Percentiles rank a stretch among this genome's conserved stretches.
phyloP scores from a whole-genome alignment of 2,329 filamentous ascomycete species.

The Escovopsis sp. region DNA sequence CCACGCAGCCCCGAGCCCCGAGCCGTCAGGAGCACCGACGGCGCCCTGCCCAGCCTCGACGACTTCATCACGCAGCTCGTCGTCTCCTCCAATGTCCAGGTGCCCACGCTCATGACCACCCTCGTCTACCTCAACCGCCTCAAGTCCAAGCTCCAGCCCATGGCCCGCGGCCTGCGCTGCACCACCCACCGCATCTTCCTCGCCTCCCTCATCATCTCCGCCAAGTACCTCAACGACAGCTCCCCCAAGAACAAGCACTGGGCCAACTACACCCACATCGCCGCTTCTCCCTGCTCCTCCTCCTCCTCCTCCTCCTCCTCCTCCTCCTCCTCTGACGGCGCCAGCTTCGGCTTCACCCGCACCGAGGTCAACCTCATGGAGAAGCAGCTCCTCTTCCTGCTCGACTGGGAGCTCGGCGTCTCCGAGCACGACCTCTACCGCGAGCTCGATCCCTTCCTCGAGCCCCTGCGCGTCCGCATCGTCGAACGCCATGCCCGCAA shows the following conservation, averaged over 20 bases:
- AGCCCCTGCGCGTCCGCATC: conserved; percentile 57
- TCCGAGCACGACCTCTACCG: conserved; percentile 70
- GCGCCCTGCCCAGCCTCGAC: conserved; percentile 62
- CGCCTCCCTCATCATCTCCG: conserved; percentile 67
- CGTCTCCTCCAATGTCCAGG: conserved; percentile 86
- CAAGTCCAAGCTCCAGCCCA: conserved; percentile 71
- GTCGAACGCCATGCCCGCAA: conserved; percentile 34
- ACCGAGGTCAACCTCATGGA: conserved; percentile 99
- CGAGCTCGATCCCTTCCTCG: conserved; percentile 77
- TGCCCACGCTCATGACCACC: conserved; percentile 92
- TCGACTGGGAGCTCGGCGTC: conserved; percentile 89
- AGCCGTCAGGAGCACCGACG: conserved; percentile 31
- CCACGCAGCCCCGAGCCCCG: conserved; percentile 34
- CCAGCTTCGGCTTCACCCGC: conserved; percentile 75
- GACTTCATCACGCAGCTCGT: conserved; percentile 87
- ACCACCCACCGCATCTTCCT: conserved; percentile 97
- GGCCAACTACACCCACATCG: conserved; percentile 81
- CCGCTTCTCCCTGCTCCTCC: too few relatives aligned
- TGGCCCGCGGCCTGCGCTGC: conserved; percentile 91
- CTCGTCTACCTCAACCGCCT: conserved; percentile 84
- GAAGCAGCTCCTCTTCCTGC: conserved; percentile 87
- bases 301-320: too few relatives aligned
- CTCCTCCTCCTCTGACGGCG: too few relatives aligned
- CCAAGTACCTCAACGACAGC: conserved; percentile 97
- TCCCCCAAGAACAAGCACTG: conserved; percentile 99